Conservation (phyloP, 805 yeast species). For the Nakazawaea wyomingensis region DNA sequence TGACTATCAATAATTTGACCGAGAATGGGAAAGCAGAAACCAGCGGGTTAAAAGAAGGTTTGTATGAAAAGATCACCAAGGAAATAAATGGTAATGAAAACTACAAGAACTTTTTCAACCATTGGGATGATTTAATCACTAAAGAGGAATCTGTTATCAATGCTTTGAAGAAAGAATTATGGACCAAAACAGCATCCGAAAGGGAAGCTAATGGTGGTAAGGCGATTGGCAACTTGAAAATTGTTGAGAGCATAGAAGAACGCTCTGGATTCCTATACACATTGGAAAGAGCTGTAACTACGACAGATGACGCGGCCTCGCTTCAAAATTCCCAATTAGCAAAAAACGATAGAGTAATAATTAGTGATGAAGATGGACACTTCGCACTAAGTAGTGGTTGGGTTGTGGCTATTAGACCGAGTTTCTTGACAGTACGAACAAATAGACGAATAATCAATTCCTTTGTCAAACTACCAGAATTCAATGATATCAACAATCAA, state of each 20-base stretch:
- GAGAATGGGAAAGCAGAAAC: slow-evolving; percentile 54
- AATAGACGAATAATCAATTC: slow-evolving; percentile 44
- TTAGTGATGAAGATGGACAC: slow-evolving; percentile 80
- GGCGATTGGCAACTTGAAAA: slow-evolving; percentile 46
- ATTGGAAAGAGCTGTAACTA: slow-evolving; percentile 33
- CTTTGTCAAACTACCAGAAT: slow-evolving; percentile 33
- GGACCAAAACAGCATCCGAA: slow-evolving; percentile 54
- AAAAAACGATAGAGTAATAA: slow-evolving; percentile 56
- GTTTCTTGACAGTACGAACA: slow-evolving; percentile 43
- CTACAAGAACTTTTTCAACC: slow-evolving; percentile 53
- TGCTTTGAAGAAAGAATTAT: slow-evolving; percentile 54
- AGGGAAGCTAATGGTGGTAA: slow-evolving; percentile 60
- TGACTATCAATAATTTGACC: slow-evolving; percentile 54
- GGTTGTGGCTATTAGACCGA: slow-evolving; percentile 39
- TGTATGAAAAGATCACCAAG: slow-evolving; percentile 42
- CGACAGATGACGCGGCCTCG: slow-evolving; percentile 12
- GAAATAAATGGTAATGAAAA: slow-evolving; percentile 38
- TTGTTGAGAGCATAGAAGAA: slow-evolving; percentile 28
- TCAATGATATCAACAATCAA: slow-evolving; percentile 41
- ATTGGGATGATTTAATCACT: slow-evolving; percentile 71
- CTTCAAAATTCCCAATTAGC: slow-evolving; percentile 42
- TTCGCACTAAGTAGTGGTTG: slow-evolving; percentile 66
- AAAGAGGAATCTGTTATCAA: slow-evolving; percentile 64
- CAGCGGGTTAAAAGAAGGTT: slow-evolving; percentile 46
- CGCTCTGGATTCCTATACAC: slow-evolving; percentile 37